Base-by-base conservation (phyloP, 2,329 filamentous ascomycete genomes). In the Cytospora mali region DNA sequence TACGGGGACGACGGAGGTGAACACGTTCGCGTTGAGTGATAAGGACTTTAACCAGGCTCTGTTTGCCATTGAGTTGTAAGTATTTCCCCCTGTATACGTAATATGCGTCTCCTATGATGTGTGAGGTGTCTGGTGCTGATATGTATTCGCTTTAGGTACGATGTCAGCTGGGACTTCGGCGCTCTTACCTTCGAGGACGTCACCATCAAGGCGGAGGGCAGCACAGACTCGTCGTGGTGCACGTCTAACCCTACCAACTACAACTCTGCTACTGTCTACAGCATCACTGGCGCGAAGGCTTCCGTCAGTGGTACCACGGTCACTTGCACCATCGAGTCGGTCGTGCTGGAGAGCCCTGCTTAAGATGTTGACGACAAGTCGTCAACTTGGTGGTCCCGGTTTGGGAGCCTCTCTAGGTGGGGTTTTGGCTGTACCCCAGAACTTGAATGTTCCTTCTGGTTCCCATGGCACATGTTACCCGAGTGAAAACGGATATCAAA, bases 241-340 rank as follows among this genome's bases (percentile, higher is more conserved):
- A 70, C 71, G 18, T 73, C 70, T 18, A 69, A 66, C 11, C 76
- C 76, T 0, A 72, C 75, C 51, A 77, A 77, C 62, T 78, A 78
- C 64, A 73, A 76, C 64, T 63, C 67, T 18, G 74, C 75, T 3
- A 74, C 71, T 0, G 71, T 67, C 9, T 77, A 75, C 61, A 74
- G 72, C 2, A 74, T 77, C 42, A 71, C 66, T 10, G 72, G 72
- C 0, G 70, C 75, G 9, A 71, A 63, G 51, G 73, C 72, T 4
- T 73, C 69, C 31, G 75, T 75, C 16, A 73, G 69, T 29, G 71
- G 72, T 14, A 71, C 62, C n/a, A 71, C 70, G 5, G 74, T 59
- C 78, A 86, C 72, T 73, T 87, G 72, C 60, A 71, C 69, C 9
- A 73, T 75, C 21, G 67, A 72, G 53, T 72, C 76, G 18, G 81